Conservation (phyloP, 2,329 filamentous ascomycete species). For the Neonectria magnoliae region DNA sequence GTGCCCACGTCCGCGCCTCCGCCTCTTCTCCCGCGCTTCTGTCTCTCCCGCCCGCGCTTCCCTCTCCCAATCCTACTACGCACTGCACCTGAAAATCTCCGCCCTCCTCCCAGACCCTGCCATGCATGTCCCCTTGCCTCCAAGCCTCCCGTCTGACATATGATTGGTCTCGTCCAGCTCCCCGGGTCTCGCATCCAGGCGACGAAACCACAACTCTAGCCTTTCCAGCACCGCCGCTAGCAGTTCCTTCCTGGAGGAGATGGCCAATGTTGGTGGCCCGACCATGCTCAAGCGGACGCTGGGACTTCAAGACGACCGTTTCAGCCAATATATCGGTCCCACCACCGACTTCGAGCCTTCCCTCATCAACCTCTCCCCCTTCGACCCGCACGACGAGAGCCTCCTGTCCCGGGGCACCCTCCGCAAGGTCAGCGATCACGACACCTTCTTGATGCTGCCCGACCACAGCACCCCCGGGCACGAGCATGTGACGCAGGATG, state of each 20-base stretch:
- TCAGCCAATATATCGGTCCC: slow-evolving; percentile 84
- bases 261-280: slow-evolving; percentile 75
- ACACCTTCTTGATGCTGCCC: slow-evolving; percentile 83
- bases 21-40: slow-evolving; percentile 33
- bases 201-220: slow-evolving; percentile 65
- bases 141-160: slow-evolving; percentile 53
- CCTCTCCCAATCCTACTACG: slow-evolving; percentile 24
- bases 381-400: slow-evolving; percentile 84
- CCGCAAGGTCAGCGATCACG: slow-evolving; percentile 78
- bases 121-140: slow-evolving; percentile 31
- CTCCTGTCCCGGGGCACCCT: slow-evolving; percentile 74
- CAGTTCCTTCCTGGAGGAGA: slow-evolving; percentile 73
- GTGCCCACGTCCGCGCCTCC: slow-evolving; percentile 36
- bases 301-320: slow-evolving; percentile 80
- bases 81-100: slow-evolving; percentile 27
- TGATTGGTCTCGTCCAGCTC: slow-evolving; percentile 64
- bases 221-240: slow-evolving; percentile 70
- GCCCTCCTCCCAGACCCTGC: slow-evolving; percentile 33
- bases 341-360: slow-evolving; percentile 86
- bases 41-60: slow-evolving; percentile 16
- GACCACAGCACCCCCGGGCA: slow-evolving; percentile 78
- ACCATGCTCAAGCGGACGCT: slow-evolving; percentile 75
- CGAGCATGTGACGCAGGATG: slow-evolving; percentile 74
- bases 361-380: slow-evolving; percentile 82
- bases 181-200: slow-evolving; percentile 61